These are phyloP conservation scores for Oryza meyeriana DNA, from an alignment of 176 grass and related monocot genomes.

Conservation along the genomic window DNA sequence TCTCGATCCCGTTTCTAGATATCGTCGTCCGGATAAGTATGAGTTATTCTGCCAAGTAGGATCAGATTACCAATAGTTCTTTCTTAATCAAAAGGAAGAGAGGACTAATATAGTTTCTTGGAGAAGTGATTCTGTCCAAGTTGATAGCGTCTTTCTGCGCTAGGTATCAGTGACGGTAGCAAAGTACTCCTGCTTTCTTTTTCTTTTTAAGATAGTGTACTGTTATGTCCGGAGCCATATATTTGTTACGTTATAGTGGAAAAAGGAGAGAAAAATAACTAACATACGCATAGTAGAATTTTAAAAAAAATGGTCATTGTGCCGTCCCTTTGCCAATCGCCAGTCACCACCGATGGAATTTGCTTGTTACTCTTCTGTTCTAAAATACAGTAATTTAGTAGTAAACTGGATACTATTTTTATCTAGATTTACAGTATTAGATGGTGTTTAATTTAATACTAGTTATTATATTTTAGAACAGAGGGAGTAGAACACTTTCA, in stretches of 20 bases:
- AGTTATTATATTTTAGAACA: too few species aligned
- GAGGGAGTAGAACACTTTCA: background rate
- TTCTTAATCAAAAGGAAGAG: background rate
- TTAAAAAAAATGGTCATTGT: background rate
- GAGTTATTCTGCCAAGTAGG: background rate
- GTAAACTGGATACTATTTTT: too few species aligned
- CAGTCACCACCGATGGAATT: too few species aligned
- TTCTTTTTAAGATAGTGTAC: background rate
- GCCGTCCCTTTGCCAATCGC: background rate
- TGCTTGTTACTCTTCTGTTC: too few species aligned
- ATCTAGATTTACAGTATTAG: too few species aligned
- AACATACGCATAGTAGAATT: background rate
- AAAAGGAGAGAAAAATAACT: background rate
- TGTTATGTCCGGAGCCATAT: too few species aligned
- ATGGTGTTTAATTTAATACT: too few species aligned
- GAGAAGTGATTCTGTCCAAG: background rate
- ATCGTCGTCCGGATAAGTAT: background rate
- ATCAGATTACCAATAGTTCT: background rate
- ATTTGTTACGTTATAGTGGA: too few species aligned
- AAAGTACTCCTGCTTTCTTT: background rate
- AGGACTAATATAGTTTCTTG: background rate
- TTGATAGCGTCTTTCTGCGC: background rate
- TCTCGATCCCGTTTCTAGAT: background rate
- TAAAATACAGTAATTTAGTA: too few species aligned
- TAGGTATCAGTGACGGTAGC: too few species aligned